phyloP scores from a whole-genome alignment of 2,329 filamentous ascomycete species.

The Calonectria hawksworthii region DNA sequence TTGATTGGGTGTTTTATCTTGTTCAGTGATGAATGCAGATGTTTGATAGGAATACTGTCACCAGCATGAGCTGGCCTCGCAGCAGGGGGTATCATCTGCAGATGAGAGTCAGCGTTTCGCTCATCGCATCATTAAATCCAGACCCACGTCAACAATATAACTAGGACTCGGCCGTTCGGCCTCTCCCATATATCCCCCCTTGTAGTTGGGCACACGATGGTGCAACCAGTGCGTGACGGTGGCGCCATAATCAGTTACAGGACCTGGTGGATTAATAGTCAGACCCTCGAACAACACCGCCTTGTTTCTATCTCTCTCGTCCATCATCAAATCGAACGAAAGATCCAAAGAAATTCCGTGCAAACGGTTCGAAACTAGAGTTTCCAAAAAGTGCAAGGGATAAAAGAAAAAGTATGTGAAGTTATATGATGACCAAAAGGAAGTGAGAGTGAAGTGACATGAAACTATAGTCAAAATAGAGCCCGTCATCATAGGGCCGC shows the following conservation, averaged over 20 bases:
- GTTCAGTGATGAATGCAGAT: conserved; percentile 97
- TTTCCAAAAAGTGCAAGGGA: not conserved
- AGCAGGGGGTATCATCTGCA: conserved; percentile 86
- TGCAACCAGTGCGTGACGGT: conserved; percentile 94
- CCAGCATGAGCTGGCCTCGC: conserved; percentile 81
- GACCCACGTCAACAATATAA: conserved; percentile 87
- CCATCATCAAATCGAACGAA: conserved; percentile 8
- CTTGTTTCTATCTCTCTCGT: conserved; percentile 22
- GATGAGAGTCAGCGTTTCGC: conserved; percentile 36
- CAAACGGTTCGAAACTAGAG: not conserved
- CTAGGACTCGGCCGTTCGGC: conserved; percentile 87
- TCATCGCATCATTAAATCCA: not conserved
- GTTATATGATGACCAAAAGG: not conserved
- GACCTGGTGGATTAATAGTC: conserved; percentile 66
- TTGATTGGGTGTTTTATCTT: conserved; percentile 99
- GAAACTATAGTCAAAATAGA: not conserved
- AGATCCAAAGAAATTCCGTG: too few relatives aligned
- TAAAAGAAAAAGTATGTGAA: not conserved
- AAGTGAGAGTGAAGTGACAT: not conserved
- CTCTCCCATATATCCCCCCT: conserved; percentile 79
- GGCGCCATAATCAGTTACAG: conserved; percentile 93
- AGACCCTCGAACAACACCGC: conserved; percentile 34
- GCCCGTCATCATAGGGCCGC: not conserved
- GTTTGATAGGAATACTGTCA: conserved; percentile 93
- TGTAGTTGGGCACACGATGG: conserved; percentile 78